Evolutionary conservation across 1,284 basidiomycete species (phyloP), one percentile per base, ranked within the genome.

Genomic region (Stygiomarasmius scandens): DNA sequence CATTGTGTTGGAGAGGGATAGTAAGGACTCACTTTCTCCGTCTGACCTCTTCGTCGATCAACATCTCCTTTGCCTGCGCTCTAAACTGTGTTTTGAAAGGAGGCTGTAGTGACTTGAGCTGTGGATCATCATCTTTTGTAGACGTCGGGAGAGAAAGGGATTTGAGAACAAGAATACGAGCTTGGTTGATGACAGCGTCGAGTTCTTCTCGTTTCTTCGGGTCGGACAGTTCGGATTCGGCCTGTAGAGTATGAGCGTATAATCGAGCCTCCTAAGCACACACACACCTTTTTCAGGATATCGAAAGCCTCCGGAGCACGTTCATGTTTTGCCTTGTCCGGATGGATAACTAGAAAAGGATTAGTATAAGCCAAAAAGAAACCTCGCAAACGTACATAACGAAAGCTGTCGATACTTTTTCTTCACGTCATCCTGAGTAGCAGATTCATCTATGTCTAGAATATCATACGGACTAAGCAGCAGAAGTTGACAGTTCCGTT

Each of bases 261-360:
- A 27, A 32, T 49, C 44, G 19, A 41, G n/a, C 6, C 5, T 8
- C n/a, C 45, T 56, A 43, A n/a, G 20, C 25, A 44, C 46, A 16
- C 49, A 62, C 72, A 10, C 53, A 89, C 90, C 82, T 93, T 93
- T 77, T 93, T 93, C 47, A 93, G 76, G 24, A 91, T 69, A 71
- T 93, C 90, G 67, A 93, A 93, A 1, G 90, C 90, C 72, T 93
- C 91, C 66, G 91, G 87, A 56, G 91, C 89, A 65, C 84, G 83
- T 41, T 82, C 77, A 72, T 93, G 90, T 67, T 86, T 74, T 61
- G 87, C 86, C 79, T 93, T 93, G 76, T 93, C 90, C 66, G 90
- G 90, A 77, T 93, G 90, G 67, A 93, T 93, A 70, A 92, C 91
- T 93, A 59, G 16, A 46, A 6, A 38, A 19, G 27, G 32, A 52